Percentiles rank a stretch among this genome's conserved stretches.
Evolutionary conservation across 257 asterid genomes (phyloP).

Genomic region (Solanum commersonii): DNA sequence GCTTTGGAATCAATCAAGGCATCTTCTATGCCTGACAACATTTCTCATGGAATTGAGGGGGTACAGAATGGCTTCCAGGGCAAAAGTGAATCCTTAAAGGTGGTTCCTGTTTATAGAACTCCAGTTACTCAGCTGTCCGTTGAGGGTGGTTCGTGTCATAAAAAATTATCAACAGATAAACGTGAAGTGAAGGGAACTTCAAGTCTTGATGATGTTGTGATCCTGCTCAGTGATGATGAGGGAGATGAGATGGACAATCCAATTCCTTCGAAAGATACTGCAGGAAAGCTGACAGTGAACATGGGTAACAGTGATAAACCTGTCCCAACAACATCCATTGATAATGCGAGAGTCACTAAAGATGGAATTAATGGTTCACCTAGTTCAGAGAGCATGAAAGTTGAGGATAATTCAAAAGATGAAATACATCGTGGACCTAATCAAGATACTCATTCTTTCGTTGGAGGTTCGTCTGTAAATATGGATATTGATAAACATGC

Average conservation of each 20-base stretch:
- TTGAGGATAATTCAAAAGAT: slow-evolving; percentile 25
- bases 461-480: neutral
- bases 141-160: slow-evolving; percentile 3
- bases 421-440: slow-evolving; percentile 17
- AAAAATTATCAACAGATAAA: slow-evolving; percentile 16
- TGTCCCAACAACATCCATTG: slow-evolving; percentile 9
- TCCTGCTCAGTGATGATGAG: slow-evolving; percentile 70
- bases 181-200: slow-evolving; percentile 26
- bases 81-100: slow-evolving; percentile 16
- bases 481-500: slow-evolving; percentile 13
- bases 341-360: slow-evolving; percentile 3
- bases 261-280: slow-evolving; percentile 18
- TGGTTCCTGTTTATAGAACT: slow-evolving; percentile 17
- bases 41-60: slow-evolving; percentile 25
- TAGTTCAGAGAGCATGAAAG: slow-evolving; percentile 24
- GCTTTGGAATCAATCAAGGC: slow-evolving; percentile 36
- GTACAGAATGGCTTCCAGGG: slow-evolving; percentile 12
- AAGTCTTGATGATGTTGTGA: slow-evolving; percentile 26
- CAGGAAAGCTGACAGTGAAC: slow-evolving; percentile 17
- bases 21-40: slow-evolving; percentile 5
- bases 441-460: slow-evolving; percentile 7
- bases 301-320: slow-evolving; percentile 13
- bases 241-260: slow-evolving; percentile 25
- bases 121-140: slow-evolving; percentile 14
- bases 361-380: slow-evolving; percentile 25